phyloP scores from a whole-genome alignment of 306 rosid species.

The Rosa lucieae region DNA sequence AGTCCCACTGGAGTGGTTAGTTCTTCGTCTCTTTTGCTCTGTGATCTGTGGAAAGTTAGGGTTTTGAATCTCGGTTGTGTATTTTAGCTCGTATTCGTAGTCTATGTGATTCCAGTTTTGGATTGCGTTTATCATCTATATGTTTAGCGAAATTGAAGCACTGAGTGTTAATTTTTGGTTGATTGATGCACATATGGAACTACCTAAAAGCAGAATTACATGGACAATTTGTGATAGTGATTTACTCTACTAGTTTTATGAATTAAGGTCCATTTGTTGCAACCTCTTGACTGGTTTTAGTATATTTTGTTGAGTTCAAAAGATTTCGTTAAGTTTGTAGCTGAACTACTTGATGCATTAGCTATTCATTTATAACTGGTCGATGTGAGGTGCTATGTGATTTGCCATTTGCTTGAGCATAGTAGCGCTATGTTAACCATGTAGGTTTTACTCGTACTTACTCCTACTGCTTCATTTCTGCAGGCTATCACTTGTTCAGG shows the following conservation, averaged over 20 bases:
- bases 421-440: neutral
- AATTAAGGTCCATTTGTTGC: neutral
- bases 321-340: neutral
- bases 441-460: neutral
- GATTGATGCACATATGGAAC: neutral
- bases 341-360: neutral
- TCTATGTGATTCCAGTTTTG: neutral
- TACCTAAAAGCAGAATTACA: too few relatives aligned
- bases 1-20: slow-evolving; percentile 63
- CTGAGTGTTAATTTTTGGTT: neutral
- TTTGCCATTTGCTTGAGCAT: neutral
- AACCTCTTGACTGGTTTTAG: neutral
- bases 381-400: neutral
- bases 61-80: neutral
- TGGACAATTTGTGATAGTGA: neutral
- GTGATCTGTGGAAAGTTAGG: slow-evolving; percentile 12
- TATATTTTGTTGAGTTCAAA: neutral
- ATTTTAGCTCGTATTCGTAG: neutral
- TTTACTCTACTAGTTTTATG: neutral
- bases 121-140: neutral
- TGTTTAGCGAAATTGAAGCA: neutral
- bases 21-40: neutral
- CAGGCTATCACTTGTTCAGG: slow-evolving; percentile 85
- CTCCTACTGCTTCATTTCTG: slow-evolving; percentile 12
- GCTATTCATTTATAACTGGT: neutral